Conservation (phyloP, 306 rosid genomes). For the Rosa rugosa region DNA sequence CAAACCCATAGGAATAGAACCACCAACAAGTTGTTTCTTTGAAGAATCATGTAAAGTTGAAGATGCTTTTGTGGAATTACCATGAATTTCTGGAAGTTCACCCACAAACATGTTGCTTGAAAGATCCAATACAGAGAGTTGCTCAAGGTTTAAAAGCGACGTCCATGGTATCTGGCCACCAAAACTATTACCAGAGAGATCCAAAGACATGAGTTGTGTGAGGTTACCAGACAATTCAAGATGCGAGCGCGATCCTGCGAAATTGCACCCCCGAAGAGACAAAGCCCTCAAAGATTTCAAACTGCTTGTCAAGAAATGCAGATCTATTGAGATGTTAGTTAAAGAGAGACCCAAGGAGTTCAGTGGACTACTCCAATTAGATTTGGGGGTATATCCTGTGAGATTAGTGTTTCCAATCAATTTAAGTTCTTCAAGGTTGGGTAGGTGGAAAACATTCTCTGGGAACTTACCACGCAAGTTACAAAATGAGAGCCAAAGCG, state of each 20-base stretch:
- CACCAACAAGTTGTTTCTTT: neutral
- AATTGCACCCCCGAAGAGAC: neutral
- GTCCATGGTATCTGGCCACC: constrained; percentile 1
- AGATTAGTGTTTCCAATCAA: accelerated
- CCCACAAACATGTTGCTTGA: neutral
- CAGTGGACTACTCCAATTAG: constrained; percentile 14
- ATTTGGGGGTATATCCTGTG: neutral
- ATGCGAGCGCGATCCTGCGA: neutral
- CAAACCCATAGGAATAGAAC: neutral
- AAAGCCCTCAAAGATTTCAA: neutral
- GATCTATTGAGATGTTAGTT: neutral
- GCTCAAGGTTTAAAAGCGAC: neutral
- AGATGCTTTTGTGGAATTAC: neutral
- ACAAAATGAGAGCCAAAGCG: accelerated
- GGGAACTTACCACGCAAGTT: neutral
- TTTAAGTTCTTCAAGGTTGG: neutral
- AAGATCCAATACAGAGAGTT: neutral
- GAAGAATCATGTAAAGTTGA: neutral
- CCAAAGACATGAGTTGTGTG: neutral
- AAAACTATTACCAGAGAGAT: neutral
- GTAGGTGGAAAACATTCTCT: neutral
- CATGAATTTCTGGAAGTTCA: constrained; percentile 7
- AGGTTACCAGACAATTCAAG: neutral
- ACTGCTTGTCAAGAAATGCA: neutral
- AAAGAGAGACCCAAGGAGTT: neutral